Evolutionary conservation across 495 filamentous ascomycete genomes (phyloP).

Genomic region (Collariella sp.): DNA sequence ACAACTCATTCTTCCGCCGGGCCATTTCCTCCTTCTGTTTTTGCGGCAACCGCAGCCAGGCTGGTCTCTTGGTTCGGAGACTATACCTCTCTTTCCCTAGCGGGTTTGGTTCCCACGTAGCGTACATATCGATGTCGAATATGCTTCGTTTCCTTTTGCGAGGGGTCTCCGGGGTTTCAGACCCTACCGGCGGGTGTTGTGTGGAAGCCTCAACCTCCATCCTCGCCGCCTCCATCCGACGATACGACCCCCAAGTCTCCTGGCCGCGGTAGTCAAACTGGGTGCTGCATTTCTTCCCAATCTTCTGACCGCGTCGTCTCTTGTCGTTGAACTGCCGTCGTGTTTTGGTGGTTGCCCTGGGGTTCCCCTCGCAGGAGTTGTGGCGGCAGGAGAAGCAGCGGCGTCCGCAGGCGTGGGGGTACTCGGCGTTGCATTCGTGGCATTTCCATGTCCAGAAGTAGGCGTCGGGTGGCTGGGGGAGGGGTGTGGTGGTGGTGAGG

Average conservation of each 20-base stretch:
- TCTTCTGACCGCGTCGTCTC: neutral
- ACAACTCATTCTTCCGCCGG: slow-evolving; percentile 23
- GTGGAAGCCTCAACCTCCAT: too few species aligned
- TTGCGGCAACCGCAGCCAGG: neutral
- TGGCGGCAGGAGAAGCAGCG: slow-evolving; percentile 41
- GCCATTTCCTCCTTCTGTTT: neutral
- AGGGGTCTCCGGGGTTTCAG: too few species aligned
- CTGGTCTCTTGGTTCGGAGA: neutral
- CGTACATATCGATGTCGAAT: neutral
- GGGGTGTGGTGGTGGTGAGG: too few species aligned
- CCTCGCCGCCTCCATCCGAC: too few species aligned
- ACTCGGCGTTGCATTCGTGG: slow-evolving; percentile 31
- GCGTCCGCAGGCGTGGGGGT: slow-evolving; percentile 35
- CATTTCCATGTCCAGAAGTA: slow-evolving; percentile 40
- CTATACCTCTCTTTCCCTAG: neutral
- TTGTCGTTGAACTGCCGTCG: neutral
- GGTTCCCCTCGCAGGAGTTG: slow-evolving; percentile 31
- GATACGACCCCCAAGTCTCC: slow-evolving; percentile 28
- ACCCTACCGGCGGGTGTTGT: neutral
- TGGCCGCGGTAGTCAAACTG: slow-evolving; percentile 40
- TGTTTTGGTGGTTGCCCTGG: neutral
- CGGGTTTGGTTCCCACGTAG: neutral
- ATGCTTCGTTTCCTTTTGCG: neutral
- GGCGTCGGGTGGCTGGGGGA: too few species aligned
- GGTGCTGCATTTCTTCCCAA: slow-evolving; percentile 19